Conservation (phyloP, 2,329 filamentous ascomycete genomes). For the Colletotrichum spinosum region DNA sequence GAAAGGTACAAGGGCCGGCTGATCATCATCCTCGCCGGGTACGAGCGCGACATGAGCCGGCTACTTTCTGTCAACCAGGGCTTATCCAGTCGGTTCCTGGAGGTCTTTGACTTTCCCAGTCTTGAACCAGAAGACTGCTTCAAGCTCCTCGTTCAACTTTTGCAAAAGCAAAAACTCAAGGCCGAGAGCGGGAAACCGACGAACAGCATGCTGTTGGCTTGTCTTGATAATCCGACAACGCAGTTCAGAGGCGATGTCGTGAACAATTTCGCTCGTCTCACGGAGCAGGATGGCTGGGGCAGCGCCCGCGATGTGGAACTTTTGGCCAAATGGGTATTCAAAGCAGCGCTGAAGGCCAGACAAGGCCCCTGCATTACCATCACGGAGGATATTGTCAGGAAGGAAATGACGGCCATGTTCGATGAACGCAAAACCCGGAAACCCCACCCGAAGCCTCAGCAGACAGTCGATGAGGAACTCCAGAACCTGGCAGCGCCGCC, state of each 20-base stretch:
- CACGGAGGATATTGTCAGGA: constrained; percentile 32
- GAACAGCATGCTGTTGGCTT: constrained; percentile 42
- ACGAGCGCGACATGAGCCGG: constrained; percentile 73
- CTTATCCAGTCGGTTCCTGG: constrained; percentile 73
- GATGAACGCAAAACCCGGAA: constrained; percentile 32
- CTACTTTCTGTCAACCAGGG: constrained; percentile 72
- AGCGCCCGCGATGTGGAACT: constrained; percentile 72
- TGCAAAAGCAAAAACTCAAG: constrained; percentile 45
- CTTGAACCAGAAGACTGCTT: constrained; percentile 58
- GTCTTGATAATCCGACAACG: constrained; percentile 37
- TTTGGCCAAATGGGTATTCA: constrained; percentile 63
- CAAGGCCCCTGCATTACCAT: constrained; percentile 35
- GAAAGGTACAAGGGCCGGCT: constrained; percentile 68
- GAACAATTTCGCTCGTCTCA: constrained; percentile 53
- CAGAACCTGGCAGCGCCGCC: too few relatives aligned
- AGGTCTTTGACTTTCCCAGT: constrained; percentile 66
- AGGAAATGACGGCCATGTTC: constrained; percentile 42
- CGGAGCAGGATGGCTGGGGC: constrained; percentile 64
- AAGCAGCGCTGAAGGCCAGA: constrained; percentile 44
- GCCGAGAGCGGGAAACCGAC: constrained; percentile 38
- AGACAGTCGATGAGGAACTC: not conserved
- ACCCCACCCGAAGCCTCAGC: not conserved
- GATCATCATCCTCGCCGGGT: constrained; percentile 77
- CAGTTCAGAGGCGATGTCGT: constrained; percentile 42
- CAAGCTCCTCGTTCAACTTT: constrained; percentile 51